phyloP scores from a whole-genome alignment of 768 basidiomycete genomes.

The Cystofilobasidium macerans region DNA sequence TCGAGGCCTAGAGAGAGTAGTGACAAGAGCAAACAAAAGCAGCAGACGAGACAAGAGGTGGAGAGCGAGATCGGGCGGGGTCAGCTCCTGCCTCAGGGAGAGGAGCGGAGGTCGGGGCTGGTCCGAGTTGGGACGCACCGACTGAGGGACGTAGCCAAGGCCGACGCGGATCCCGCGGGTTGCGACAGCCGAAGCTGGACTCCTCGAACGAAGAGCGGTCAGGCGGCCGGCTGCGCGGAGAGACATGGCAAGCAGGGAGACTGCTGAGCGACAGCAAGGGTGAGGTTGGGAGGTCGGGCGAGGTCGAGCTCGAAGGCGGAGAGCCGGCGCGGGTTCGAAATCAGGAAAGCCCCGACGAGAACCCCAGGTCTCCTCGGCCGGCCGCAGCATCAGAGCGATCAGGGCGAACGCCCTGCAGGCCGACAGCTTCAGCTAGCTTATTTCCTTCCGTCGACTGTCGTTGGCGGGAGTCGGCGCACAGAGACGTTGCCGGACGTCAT shows the following conservation, averaged over 20 bases:
- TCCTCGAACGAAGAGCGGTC: background rate
- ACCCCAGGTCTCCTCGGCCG: no score
- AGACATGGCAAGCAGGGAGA: background rate
- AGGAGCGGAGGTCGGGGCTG: background rate
- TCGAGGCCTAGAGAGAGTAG: background rate
- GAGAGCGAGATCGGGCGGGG: background rate
- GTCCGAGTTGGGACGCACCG: background rate
- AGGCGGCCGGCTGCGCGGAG: background rate
- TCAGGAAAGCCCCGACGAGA: no score
- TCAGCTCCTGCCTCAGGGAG: background rate
- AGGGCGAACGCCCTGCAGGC: no score
- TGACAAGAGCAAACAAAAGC: background rate
- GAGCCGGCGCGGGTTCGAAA: no score
- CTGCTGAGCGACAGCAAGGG: background rate
- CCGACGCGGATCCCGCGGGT: background rate
- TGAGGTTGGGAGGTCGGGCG: background rate
- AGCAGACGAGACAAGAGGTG: background rate
- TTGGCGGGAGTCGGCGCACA: no score
- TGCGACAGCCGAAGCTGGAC: background rate
- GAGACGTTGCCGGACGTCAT: no score
- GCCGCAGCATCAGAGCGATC: no score
- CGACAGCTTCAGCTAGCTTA: no score
- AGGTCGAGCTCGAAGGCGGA: no score
- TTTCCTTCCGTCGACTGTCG: no score
- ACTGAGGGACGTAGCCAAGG: background rate